phyloP scores from a whole-genome alignment of 306 rosid genomes.

The Potentilla sterilis region DNA sequence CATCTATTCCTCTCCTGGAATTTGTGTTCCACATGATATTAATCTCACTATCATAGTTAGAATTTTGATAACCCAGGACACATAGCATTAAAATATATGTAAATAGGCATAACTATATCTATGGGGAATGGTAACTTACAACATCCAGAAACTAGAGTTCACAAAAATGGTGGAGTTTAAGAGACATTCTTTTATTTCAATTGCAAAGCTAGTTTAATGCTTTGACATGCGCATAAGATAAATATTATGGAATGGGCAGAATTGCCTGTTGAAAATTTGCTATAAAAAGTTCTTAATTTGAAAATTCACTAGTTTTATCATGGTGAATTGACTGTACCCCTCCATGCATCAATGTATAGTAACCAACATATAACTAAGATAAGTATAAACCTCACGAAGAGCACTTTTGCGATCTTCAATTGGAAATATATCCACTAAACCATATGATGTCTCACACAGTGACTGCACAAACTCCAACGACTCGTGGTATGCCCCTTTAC shows the following conservation, averaged over 20 bases:
- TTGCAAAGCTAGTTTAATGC: neutral
- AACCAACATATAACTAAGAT: slow-evolving; percentile 13
- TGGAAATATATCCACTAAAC: slow-evolving; percentile 96
- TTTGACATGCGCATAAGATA: neutral
- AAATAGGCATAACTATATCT: neutral
- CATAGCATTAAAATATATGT: neutral
- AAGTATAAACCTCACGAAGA: slow-evolving; percentile 74
- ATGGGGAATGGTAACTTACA: neutral
- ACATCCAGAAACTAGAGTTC: neutral
- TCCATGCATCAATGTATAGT: neutral
- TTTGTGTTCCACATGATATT: neutral
- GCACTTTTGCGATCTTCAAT: slow-evolving; percentile 96
- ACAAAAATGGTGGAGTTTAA: neutral
- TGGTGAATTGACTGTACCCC: neutral
- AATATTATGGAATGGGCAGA: neutral
- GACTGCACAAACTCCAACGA: slow-evolving; percentile 92
- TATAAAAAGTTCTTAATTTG: neutral
- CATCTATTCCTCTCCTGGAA: neutral
- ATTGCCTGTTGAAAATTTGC: neutral
- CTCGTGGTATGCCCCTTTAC: slow-evolving; percentile 90
- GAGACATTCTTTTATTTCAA: neutral
- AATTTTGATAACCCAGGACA: neutral
- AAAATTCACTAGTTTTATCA: neutral
- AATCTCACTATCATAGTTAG: neutral
- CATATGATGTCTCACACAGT: slow-evolving; percentile 88